Evolutionary conservation across 176 grass and related monocot species (phyloP).

Genomic region (Triticum aestivum): DNA sequence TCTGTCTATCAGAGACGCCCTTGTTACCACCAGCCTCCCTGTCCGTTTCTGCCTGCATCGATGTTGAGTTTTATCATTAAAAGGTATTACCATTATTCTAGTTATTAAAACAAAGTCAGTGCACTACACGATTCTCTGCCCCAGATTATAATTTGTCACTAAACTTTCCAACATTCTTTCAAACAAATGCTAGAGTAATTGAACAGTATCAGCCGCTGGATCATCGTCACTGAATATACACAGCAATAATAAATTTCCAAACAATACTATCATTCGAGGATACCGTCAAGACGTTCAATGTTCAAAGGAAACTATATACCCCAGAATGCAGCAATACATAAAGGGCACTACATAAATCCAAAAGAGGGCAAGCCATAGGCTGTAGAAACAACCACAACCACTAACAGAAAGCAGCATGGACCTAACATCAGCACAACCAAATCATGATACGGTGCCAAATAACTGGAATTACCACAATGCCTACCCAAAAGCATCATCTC

Average conservation of each 20-base stretch:
- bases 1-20: constrained; percentile 91
- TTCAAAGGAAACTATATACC: not conserved
- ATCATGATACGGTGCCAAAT: not conserved
- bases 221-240: not conserved
- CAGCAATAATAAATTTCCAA: not conserved
- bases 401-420: not conserved
- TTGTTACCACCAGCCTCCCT: constrained; percentile 87
- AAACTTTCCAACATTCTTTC: not conserved
- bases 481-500: not conserved
- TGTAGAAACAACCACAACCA: not conserved
- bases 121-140: not conserved
- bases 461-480: not conserved
- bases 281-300: not conserved
- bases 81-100: not conserved
- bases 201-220: not conserved
- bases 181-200: not conserved
- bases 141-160: not conserved
- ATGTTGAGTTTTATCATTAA: not conserved
- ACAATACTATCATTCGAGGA: not conserved
- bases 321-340: not conserved
- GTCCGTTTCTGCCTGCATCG: constrained; percentile 85
- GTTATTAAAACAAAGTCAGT: not conserved
- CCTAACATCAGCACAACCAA: not conserved
- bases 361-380: not conserved
- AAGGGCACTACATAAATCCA: not conserved